Conservation (phyloP, 2,329 filamentous ascomycete genomes). For the Ceratocystis destructans region DNA sequence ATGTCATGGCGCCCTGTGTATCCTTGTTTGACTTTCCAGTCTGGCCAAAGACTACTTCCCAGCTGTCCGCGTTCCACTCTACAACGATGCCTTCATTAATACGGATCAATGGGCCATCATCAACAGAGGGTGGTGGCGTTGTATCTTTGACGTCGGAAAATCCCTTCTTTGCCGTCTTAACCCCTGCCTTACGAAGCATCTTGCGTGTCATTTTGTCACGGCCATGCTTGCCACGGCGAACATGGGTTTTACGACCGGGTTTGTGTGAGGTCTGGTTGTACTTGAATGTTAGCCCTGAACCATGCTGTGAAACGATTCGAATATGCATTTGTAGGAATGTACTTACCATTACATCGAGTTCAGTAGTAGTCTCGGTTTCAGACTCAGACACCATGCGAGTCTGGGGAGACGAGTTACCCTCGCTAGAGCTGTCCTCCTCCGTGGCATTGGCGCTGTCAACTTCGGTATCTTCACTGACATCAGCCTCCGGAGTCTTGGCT, state of each 20-base stretch:
- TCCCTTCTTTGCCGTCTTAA: conserved; percentile 29
- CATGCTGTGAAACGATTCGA: neutral
- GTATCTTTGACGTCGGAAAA: conserved; percentile 27
- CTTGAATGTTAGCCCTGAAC: neutral
- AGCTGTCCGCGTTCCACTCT: conserved; percentile 65
- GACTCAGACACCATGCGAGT: conserved; percentile 49
- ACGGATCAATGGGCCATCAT: conserved; percentile 54
- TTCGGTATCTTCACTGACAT: conserved; percentile 29
- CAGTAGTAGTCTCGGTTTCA: conserved; percentile 34
- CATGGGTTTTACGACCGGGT: neutral
- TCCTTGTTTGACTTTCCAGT: conserved; percentile 30
- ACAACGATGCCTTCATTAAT: conserved; percentile 75
- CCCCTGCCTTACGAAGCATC: neutral
- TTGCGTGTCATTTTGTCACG: neutral
- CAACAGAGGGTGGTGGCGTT: conserved; percentile 28
- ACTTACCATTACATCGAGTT: conserved; percentile 12
- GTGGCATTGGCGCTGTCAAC: conserved; percentile 32
- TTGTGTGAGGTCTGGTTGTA: neutral
- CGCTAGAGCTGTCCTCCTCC: conserved; percentile 37
- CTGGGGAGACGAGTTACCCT: conserved; percentile 30
- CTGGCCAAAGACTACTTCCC: conserved; percentile 54
- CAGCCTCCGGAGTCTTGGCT: conserved; percentile 32
- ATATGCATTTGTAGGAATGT: neutral
- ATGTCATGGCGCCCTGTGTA: conserved; percentile 47
- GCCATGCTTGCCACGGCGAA: conserved; percentile 31